Conservation (phyloP, 805 yeast genomes). For the Candida koratica region DNA sequence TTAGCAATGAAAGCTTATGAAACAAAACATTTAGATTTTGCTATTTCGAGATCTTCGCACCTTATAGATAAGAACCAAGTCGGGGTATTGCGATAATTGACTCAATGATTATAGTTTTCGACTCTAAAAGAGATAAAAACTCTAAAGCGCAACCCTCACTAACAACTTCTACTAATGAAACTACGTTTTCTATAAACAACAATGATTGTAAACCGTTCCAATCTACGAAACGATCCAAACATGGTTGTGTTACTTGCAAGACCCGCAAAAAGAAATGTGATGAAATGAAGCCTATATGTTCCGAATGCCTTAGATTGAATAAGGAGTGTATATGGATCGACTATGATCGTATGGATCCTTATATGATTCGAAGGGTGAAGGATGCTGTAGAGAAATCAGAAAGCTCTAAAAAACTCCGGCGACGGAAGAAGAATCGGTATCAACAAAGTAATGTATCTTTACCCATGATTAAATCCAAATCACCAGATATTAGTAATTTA, state of each 20-base stretch:
- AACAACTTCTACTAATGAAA: not conserved
- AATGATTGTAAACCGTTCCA: slow-evolving; percentile 7
- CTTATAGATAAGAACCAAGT: no score
- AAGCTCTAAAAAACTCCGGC: slow-evolving; percentile 39
- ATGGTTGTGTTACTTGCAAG: slow-evolving; percentile 70
- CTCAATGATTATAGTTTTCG: slow-evolving; percentile 21
- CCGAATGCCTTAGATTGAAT: slow-evolving; percentile 44
- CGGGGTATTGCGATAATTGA: no score
- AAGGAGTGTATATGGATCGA: slow-evolving; percentile 50
- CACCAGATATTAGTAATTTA: slow-evolving; percentile 10
- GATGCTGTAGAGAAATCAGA: slow-evolving; percentile 38
- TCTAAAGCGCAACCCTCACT: not conserved
- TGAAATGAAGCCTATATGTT: slow-evolving; percentile 47
- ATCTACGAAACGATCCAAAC: slow-evolving; percentile 29
- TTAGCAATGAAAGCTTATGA: no score
- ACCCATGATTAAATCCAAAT: not conserved
- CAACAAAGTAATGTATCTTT: not conserved
- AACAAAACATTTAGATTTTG: no score
- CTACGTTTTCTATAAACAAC: slow-evolving; percentile 1
- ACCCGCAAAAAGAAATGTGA: slow-evolving; percentile 59
- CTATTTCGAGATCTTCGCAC: no score
- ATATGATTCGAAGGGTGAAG: slow-evolving; percentile 33
- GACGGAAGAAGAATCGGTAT: slow-evolving; percentile 21
- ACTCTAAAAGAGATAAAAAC: slow-evolving; percentile 14
- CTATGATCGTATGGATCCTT: slow-evolving; percentile 36